These are phyloP conservation scores for baker's yeast (Saccharomyces cerevisiae) DNA, from an alignment of 805 yeast species.

Conservation along the genomic window DNA sequence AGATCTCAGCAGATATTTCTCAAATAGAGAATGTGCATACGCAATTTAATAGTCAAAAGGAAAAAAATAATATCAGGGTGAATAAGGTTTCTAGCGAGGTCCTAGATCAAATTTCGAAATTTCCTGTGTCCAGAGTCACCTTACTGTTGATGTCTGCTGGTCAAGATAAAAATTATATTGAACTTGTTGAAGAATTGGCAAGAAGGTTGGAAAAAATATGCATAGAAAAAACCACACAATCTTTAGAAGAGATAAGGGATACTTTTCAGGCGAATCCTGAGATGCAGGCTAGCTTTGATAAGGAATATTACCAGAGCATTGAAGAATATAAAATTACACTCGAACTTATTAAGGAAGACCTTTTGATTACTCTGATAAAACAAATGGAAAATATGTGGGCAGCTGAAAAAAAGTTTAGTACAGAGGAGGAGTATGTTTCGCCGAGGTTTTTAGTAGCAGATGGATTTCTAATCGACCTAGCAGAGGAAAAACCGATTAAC, in stretches of 20 bases:
- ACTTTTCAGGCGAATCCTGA: neutral
- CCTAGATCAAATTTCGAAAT: neutral
- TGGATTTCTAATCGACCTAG: neutral
- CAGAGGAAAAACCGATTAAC: neutral
- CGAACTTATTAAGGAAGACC: neutral
- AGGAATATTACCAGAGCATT: neutral
- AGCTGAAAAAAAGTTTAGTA: neutral
- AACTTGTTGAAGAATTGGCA: neutral
- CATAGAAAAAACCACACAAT: neutral
- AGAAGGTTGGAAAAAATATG: neutral
- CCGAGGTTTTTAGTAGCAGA: neutral
- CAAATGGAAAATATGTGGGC: neutral
- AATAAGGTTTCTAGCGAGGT: neutral
- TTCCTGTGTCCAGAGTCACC: neutral
- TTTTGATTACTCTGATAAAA: neutral
- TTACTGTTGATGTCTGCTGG: neutral
- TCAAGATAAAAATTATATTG: neutral
- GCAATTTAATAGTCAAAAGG: neutral
- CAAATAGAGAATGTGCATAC: neutral
- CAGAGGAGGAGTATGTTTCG: neutral
- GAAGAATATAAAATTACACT: neutral
- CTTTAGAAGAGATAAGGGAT: neutral
- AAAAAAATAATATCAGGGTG: neutral
- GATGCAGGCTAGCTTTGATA: neutral
- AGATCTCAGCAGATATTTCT: neutral